phyloP scores from a whole-genome alignment of 345 rosid genomes.

The Gynandropsis gynandra region DNA sequence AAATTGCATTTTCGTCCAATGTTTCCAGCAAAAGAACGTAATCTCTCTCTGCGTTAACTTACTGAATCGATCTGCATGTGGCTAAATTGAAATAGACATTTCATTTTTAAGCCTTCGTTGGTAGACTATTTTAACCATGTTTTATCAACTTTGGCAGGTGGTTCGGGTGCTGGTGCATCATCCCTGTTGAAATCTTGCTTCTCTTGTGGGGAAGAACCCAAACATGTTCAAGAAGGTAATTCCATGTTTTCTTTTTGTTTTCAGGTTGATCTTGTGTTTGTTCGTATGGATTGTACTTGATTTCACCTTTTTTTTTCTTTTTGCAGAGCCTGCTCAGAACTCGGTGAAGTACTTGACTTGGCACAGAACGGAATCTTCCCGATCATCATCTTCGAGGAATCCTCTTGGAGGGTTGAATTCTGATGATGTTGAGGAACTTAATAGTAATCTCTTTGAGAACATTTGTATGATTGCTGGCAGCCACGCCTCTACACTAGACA shows the following conservation, averaged over 20 bases:
- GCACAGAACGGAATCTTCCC: conserved; percentile 86
- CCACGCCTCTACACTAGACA: conserved; percentile 90
- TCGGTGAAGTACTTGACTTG: conserved; percentile 67
- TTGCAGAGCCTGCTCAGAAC: conserved; percentile 59
- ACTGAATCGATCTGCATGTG: too few relatives aligned
- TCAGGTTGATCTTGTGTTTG: neutral
- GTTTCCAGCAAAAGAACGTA: conserved; percentile 51
- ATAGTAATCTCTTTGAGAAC: conserved; percentile 52
- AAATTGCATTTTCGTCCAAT: conserved; percentile 81
- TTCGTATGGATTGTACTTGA: conserved; percentile 2
- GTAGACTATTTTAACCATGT: too few relatives aligned
- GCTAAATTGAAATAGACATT: too few relatives aligned
- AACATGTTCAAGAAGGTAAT: conserved; percentile 68
- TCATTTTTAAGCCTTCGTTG: too few relatives aligned
- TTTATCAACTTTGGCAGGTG: conserved; percentile 37
- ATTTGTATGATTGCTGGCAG: conserved; percentile 86
- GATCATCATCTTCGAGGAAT: conserved; percentile 71
- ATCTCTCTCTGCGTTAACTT: conserved; percentile 27
- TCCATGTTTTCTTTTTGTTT: neutral
- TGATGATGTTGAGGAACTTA: conserved; percentile 58
- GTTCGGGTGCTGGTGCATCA: conserved; percentile 33
- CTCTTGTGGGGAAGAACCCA: conserved; percentile 77
- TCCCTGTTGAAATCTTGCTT: conserved; percentile 64
- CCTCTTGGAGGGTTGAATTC: conserved; percentile 53
- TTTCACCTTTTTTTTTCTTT: conserved; percentile 26